Conservation (phyloP, 257 asterid genomes). For the Solanum arcanum region DNA sequence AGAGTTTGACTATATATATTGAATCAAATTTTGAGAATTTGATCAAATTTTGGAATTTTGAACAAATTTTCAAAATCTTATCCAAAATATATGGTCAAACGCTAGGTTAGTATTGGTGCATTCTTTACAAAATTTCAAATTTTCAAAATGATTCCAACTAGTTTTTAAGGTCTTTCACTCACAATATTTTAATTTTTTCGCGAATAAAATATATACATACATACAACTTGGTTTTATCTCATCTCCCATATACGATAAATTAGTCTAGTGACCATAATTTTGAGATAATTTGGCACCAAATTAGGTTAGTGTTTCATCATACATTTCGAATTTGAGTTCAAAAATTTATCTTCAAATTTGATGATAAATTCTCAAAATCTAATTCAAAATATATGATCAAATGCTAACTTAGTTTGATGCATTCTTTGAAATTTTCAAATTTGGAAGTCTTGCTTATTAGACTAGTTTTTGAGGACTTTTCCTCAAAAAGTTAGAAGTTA, state of each 20-base stretch:
- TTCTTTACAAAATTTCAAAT: too few species aligned
- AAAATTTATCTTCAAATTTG: too few species aligned
- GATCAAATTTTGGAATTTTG: too few species aligned
- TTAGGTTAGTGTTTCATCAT: not conserved
- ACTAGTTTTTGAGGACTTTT: not conserved
- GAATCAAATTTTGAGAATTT: not conserved
- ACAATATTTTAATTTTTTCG: not conserved
- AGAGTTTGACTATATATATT: not conserved
- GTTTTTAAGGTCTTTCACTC: not conserved
- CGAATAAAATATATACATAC: not conserved
- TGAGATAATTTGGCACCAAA: not conserved
- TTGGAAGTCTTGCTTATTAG: too few species aligned
- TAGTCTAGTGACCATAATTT: too few species aligned
- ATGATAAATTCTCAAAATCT: too few species aligned
- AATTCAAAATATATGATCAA: not conserved
- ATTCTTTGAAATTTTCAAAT: not conserved
- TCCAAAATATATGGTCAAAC: not conserved
- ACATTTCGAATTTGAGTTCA: not conserved
- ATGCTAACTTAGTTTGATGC: not conserved
- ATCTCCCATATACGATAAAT: not conserved
- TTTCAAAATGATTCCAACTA: not conserved
- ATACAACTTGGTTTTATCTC: not conserved
- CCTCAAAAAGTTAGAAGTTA: too few species aligned
- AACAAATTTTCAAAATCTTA: not conserved
- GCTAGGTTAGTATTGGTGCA: not conserved